phyloP scores from a whole-genome alignment of 2,329 filamentous ascomycete genomes.

The Neofusicoccum sp. region DNA sequence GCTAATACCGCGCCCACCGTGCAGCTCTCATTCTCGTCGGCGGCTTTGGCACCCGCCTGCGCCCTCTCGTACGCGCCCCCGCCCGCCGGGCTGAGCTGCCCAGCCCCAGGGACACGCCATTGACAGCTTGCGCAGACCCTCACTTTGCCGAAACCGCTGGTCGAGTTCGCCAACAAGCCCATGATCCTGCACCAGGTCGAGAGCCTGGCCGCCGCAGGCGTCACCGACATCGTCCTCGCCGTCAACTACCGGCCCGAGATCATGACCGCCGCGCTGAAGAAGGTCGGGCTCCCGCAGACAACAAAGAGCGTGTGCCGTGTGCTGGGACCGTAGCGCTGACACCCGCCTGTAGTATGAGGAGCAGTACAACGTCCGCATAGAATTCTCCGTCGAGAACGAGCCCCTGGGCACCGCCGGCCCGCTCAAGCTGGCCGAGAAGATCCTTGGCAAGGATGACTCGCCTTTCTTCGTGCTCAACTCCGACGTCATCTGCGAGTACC shows the following conservation, averaged over 20 bases:
- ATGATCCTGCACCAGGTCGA: slow-evolving; percentile 99
- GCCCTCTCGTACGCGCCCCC: slow-evolving; percentile 72
- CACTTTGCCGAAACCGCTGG: slow-evolving; percentile 93
- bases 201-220: slow-evolving; percentile 87
- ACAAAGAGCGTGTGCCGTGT: not conserved
- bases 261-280: slow-evolving; percentile 91
- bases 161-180: slow-evolving; percentile 98
- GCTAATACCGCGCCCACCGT: slow-evolving; percentile 22
- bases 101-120: slow-evolving; percentile 25
- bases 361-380: slow-evolving; percentile 91
- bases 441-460: slow-evolving; percentile 87
- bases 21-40: slow-evolving; percentile 97
- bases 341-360: slow-evolving; percentile 70
- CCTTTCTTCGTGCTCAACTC: slow-evolving; percentile 99
- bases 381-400: slow-evolving; percentile 95
- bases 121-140: slow-evolving; percentile 67
- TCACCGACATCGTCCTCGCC: slow-evolving; percentile 95
- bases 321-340: not conserved
- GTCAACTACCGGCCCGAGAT: slow-evolving; percentile 99
- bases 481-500: slow-evolving; percentile 97
- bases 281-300: slow-evolving; percentile 57
- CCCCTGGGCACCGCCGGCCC: slow-evolving; percentile 94
- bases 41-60: slow-evolving; percentile 96
- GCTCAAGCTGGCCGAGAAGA: slow-evolving; percentile 90
- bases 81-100: slow-evolving; percentile 25